Conservation (phyloP, 768 basidiomycete genomes). For the Grammothele lineata region DNA sequence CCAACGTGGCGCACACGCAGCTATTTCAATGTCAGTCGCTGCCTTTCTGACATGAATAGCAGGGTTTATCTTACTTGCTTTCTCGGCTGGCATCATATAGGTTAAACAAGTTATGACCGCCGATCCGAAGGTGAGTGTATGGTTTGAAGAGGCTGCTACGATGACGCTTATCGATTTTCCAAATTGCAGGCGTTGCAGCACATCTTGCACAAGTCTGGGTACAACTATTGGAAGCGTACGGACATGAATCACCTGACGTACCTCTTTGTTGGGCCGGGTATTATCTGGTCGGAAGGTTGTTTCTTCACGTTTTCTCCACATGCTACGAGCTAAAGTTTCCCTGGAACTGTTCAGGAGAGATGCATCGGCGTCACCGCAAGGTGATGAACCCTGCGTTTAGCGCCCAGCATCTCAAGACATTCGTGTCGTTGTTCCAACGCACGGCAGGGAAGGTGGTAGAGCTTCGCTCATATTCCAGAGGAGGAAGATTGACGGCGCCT, state of each 20-base stretch:
- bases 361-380: conserved; percentile 18
- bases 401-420: conserved; percentile 14
- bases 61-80: neutral
- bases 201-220: conserved; percentile 23
- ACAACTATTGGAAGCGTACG: conserved; percentile 18
- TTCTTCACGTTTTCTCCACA: no score
- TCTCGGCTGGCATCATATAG: neutral
- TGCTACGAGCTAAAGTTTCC: neutral
- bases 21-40: conserved; percentile 15
- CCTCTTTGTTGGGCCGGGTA: conserved; percentile 3
- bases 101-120: conserved; percentile 4
- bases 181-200: conserved; percentile 19
- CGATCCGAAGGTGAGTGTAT: conserved; percentile 5
- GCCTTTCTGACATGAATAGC: neutral
- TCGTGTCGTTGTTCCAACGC: conserved; percentile 17
- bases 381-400: conserved; percentile 18
- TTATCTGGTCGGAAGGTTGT: conserved; percentile 2
- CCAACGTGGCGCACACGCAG: conserved; percentile 10
- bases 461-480: no score
- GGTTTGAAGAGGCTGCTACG: neutral
- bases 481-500: no score
- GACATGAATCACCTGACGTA: conserved; percentile 1
- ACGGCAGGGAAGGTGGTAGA: conserved; percentile 15
- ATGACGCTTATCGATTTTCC: neutral
- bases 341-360: conserved; percentile 4